phyloP scores from a whole-genome alignment of 169 alveolate genomes.

The Plasmodium vivax region DNA sequence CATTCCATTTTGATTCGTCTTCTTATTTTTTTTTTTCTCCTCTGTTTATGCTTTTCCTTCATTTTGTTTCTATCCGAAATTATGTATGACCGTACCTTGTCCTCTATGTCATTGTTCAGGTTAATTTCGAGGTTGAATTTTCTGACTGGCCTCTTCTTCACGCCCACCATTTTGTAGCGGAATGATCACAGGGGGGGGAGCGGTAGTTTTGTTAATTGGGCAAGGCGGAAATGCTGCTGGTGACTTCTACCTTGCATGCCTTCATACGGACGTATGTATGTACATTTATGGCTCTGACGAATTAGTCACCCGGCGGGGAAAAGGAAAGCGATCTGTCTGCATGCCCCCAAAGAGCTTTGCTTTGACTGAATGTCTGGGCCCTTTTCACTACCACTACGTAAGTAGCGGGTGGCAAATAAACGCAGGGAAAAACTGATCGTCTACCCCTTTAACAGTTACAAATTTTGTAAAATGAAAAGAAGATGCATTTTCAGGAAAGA shows the following conservation, averaged over 20 bases:
- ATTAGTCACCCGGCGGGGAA: not conserved
- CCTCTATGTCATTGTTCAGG: constrained; percentile 42
- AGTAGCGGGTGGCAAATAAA: not conserved
- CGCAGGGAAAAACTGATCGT: not conserved
- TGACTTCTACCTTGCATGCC: not conserved
- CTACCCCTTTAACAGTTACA: not conserved
- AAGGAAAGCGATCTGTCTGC: not conserved
- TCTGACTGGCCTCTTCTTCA: constrained; percentile 52
- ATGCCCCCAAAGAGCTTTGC: not conserved
- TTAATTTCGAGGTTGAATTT: constrained; percentile 54
- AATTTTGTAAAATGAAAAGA: not conserved
- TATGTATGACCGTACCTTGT: constrained; percentile 40
- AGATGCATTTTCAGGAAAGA: not conserved
- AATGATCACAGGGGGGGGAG: not conserved
- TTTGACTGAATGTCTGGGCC: not conserved
- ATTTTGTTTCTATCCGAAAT: constrained; percentile 30
- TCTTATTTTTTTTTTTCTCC: constrained; percentile 59
- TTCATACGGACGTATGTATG: not conserved
- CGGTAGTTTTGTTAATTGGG: not conserved
- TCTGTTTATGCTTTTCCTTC: constrained; percentile 20
- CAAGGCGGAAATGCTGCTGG: not conserved
- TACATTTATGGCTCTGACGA: not conserved
- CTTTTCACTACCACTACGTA: not conserved
- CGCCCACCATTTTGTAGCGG: constrained; percentile 21
- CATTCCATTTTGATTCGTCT: constrained; percentile 65